phyloP scores from a whole-genome alignment of 768 basidiomycete species.

The Pulveroboletus sp. region DNA sequence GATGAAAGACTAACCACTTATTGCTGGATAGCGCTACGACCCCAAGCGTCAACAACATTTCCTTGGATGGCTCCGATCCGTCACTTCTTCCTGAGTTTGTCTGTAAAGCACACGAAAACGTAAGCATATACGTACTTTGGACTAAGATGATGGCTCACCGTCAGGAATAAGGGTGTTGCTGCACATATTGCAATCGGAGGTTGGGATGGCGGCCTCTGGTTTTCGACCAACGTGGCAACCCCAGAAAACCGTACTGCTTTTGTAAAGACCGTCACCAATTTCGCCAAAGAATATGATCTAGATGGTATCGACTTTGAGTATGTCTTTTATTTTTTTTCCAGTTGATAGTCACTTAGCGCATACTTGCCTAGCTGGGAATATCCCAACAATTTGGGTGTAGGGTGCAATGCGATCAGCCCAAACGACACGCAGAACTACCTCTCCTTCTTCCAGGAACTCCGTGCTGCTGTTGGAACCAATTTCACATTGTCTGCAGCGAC shows the following conservation, averaged over 20 bases:
- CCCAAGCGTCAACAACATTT: conserved; percentile 28
- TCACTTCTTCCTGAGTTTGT: conserved; percentile 58
- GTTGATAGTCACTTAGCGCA: not conserved
- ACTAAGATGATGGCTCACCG: not conserved
- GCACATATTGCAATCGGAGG: conserved; percentile 67
- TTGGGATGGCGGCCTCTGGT: conserved; percentile 64
- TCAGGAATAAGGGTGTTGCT: conserved; percentile 44
- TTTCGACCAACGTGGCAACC: conserved; percentile 58
- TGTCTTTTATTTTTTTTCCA: not conserved
- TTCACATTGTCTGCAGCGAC: conserved; percentile 70
- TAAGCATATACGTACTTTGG: conserved; percentile 11
- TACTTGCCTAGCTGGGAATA: conserved; percentile 77
- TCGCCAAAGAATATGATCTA: conserved; percentile 49
- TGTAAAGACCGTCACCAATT: conserved; percentile 50
- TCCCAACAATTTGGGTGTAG: conserved; percentile 62
- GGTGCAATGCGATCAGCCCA: conserved; percentile 58
- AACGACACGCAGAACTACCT: conserved; percentile 78
- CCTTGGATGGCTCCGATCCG: conserved; percentile 43
- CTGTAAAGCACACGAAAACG: conserved; percentile 35
- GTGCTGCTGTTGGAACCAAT: conserved; percentile 45
- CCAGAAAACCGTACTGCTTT: conserved; percentile 59
- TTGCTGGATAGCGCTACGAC: conserved; percentile 31
- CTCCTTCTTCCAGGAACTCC: conserved; percentile 67
- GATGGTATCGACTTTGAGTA: conserved; percentile 50
- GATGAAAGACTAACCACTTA: not conserved